Base-by-base conservation (phyloP, 208 protist genomes). In the Acanthamoeba quina region DNA sequence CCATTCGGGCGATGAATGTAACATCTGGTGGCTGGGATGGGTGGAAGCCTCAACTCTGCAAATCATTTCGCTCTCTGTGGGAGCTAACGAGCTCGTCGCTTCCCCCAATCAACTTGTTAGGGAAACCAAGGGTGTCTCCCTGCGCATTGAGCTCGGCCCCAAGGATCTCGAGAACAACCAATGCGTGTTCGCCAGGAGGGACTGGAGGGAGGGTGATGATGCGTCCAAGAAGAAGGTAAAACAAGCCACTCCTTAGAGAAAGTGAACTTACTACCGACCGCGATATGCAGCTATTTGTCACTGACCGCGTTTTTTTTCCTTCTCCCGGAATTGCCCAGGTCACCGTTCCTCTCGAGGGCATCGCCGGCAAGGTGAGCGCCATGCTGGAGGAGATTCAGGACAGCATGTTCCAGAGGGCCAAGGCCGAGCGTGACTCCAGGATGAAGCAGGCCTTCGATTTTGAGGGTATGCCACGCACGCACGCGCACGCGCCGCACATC, bases 131-230 rank as follows among this genome's bases (percentile, higher is more conserved):
- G 98, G 98, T 37, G 97, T 99, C 31, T 99, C 99, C 47, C 92
- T 99, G 68, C 98, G 99, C 80, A 96, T 99, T 44, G 99, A 99
- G 97, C 47, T 99, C 17, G 99, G 99, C 58, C 99, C 99, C 56
- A 99, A 98, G 95, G 99, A 99, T 97, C 74, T 99, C 19, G 97
- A 90, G 34, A 74, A 62, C 26, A 80, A 91, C 24, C 24, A 88
- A 19, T 94, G 95, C 7, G 70, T 97, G 21, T 72, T 94, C 49
- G 95, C 95, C 78, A 94, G 96, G 64, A 91, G 97, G 62, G 95
- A 97, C 83, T 96, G 66, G 19, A 58, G 64, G 29, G 95, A 82
- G 74, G 74, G 74, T 5, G 74, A 83, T 29, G 74, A 83, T 19
- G 41, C 13, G 41, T 6, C 74, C 34, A 83, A 83, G 74, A 83